Evolutionary conservation across 129 eudicot species (phyloP), one percentile per base, ranked within the genome.

Genomic region (Chrysanthemum seticuspe): DNA sequence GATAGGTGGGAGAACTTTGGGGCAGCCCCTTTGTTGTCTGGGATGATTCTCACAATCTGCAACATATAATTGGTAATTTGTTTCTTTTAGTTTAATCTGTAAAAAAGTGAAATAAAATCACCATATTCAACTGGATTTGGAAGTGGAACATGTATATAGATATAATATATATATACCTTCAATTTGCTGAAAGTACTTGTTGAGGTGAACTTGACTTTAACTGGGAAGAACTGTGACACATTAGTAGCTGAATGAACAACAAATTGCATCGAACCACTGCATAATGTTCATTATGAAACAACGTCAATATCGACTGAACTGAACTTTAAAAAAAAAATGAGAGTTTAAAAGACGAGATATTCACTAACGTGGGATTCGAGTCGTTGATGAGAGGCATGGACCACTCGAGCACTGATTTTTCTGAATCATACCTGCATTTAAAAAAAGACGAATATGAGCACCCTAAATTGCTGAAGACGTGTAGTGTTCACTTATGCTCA

Each of bases 221-320:
- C 87, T 6, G 98, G 96, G 85, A 89, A 93, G 73, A 93, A 91
- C 51, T 76, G 81, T 6, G 98, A 85, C 47, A 90, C 67, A 71
- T 89, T 95, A 36, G 8, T 6, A 54, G 94, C 84, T 12, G 95
- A 85, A 69, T 95, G 95, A 63, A 93, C 91, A 47, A 93, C 95
- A 70, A 93, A 93, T 77, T 93, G 95, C 96, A 89, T 63, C 2
- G 90, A 73, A 45, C 98, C 98, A 72, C 98, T 93, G 87, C 91
- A 66, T 76, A 40, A 16, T 44, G 13, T 14, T 18, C 13, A n/a
- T 36, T 36, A 36, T 36, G 45, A 1, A 6, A 36, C 45, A 0
- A 36, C 7, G 45, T 36, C 45, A 36, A 36, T 36, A n/a, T 2
- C n/a, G n/a, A n/a, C n/a, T n/a, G n/a, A n/a, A n/a, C n/a, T n/a